A percentile compares a stretch with the other conserved stretches of the same genome.
These are phyloP conservation scores for Taxillus chinensis DNA, from an alignment of 164 flowering plant species.

Conservation along the genomic window DNA sequence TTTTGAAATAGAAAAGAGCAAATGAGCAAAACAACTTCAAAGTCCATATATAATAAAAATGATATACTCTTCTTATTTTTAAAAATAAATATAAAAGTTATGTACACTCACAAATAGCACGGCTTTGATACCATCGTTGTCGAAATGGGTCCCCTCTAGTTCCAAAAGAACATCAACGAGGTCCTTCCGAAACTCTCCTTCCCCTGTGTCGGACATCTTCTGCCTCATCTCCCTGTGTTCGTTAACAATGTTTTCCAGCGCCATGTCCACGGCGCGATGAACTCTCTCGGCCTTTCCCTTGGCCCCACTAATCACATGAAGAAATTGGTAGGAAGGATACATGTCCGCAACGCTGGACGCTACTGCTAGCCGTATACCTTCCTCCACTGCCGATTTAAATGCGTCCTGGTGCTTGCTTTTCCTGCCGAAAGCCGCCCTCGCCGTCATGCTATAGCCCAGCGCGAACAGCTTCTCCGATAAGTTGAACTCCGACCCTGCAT, in stretches of 20 bases:
- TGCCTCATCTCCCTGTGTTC: conserved; percentile 8
- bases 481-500: conserved; percentile 8
- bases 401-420: conserved; percentile 12
- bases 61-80: too few relatives aligned
- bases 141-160: background rate
- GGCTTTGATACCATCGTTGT: too few relatives aligned
- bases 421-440: conserved; percentile 18
- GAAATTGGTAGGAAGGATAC: conserved; percentile 20
- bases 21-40: too few relatives aligned
- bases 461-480: conserved; percentile 11
- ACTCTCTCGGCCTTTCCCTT: conserved; percentile 12
- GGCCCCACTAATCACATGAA: conserved; percentile 16
- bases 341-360: conserved; percentile 29
- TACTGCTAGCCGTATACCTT: background rate
- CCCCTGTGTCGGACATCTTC: background rate
- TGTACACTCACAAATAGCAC: too few relatives aligned
- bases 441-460: conserved; percentile 8
- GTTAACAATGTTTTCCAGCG: conserved; percentile 17
- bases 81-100: too few relatives aligned
- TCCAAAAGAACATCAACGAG: background rate
- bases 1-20: too few relatives aligned
- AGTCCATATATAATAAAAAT: too few relatives aligned
- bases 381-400: conserved; percentile 8
- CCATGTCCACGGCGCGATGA: conserved; percentile 7
- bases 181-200: background rate